Conservation (phyloP, 2,329 filamentous ascomycete species). For the Fusarium hostae region DNA sequence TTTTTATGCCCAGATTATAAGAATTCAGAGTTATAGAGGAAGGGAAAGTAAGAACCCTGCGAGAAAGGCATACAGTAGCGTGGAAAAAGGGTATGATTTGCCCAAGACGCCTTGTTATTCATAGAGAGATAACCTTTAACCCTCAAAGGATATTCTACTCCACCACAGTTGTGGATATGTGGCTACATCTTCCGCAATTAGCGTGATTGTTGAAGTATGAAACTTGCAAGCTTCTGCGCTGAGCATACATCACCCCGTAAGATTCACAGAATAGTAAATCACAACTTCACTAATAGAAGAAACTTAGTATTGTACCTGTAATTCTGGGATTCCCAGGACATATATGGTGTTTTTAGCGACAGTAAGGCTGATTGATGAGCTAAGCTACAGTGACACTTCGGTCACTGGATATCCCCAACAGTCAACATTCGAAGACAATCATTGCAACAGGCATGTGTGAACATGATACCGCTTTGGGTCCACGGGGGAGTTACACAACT, state of each 20-base stretch:
- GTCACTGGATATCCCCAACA: too few species aligned
- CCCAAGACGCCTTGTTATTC: fast-evolving
- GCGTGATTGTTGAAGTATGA: background rate
- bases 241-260: too few species aligned
- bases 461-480: too few species aligned
- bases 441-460: fast-evolving
- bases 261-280: too few species aligned
- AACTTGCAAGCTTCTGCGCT: fast-evolving
- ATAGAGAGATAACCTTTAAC: fast-evolving
- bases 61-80: fast-evolving
- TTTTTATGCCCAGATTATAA: background rate
- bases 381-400: too few species aligned
- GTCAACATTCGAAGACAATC: fast-evolving
- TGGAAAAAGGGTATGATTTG: fast-evolving
- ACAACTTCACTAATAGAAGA: too few species aligned
- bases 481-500: too few species aligned
- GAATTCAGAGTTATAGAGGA: fast-evolving
- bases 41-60: fast-evolving
- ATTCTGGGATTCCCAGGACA: fast-evolving
- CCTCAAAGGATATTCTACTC: too few species aligned
- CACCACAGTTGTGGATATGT: too few species aligned
- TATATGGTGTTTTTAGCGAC: too few species aligned
- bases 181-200: fast-evolving
- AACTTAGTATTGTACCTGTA: too few species aligned
- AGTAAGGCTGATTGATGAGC: background rate